Percentiles rank a stretch among this genome's conserved stretches.
Evolutionary conservation across 176 grass and related monocot species (phyloP).

Genomic region (Bonia amplexicaulis): DNA sequence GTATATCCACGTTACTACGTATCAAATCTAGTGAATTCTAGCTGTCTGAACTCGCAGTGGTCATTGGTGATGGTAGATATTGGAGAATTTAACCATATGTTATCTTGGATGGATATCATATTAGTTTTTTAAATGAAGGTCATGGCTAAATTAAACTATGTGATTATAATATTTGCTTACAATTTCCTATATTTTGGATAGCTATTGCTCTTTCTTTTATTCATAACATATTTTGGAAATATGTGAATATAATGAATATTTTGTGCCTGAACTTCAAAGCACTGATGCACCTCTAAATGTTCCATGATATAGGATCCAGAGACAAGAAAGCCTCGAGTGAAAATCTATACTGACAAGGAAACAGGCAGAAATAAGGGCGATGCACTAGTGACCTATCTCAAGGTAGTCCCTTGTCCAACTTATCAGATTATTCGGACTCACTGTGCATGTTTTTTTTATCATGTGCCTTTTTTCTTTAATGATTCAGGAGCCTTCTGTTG

Average conservation of each 20-base stretch:
- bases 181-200: slow-evolving; percentile 11
- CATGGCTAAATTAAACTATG: neutral
- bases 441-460: neutral
- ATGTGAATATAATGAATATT: slow-evolving; percentile 3
- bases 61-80: slow-evolving; percentile 8
- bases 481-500: slow-evolving; percentile 84
- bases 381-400: slow-evolving; percentile 86
- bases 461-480: slow-evolving; percentile 11
- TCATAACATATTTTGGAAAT: slow-evolving; percentile 12
- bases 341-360: slow-evolving; percentile 83
- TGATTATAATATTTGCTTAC: neutral
- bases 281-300: neutral
- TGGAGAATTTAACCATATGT: neutral
- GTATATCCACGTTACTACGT: neutral
- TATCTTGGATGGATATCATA: neutral
- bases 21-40: slow-evolving; percentile 4
- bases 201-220: slow-evolving; percentile 3
- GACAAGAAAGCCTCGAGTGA: slow-evolving; percentile 84
- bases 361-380: slow-evolving; percentile 86
- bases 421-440: neutral
- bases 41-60: neutral
- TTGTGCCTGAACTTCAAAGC: slow-evolving; percentile 1
- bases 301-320: slow-evolving; percentile 68
- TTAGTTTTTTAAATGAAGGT: neutral
- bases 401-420: slow-evolving; percentile 41